phyloP scores from a whole-genome alignment of 495 filamentous ascomycete species.

The Hypoxylon perforatum region DNA sequence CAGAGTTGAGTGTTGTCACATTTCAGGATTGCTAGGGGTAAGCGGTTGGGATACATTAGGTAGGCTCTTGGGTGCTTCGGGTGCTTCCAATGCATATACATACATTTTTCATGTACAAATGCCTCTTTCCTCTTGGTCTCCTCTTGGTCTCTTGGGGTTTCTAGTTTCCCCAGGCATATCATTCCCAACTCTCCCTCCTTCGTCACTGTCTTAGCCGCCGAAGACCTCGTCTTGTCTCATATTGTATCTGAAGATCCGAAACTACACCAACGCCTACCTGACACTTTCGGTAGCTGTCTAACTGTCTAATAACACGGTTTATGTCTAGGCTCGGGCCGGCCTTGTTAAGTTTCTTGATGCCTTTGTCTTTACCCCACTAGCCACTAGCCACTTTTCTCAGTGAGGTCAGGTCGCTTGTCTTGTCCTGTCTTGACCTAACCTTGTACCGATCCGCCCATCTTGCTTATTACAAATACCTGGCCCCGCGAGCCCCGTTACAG shows the following conservation, averaged over 20 bases:
- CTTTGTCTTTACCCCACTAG: slow-evolving; percentile 18
- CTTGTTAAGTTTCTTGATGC: slow-evolving; percentile 19
- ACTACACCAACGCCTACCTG: slow-evolving; percentile 24
- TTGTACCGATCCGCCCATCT: slow-evolving; percentile 20
- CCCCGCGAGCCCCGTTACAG: slow-evolving; percentile 2
- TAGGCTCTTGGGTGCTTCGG: not conserved
- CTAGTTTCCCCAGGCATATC: not conserved
- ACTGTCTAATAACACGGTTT: slow-evolving; percentile 16
- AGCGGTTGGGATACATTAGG: slow-evolving; percentile 20
- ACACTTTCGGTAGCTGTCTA: slow-evolving; percentile 17
- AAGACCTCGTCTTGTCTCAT: slow-evolving; percentile 36
- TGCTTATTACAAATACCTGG: slow-evolving; percentile 20
- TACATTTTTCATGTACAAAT: not conserved
- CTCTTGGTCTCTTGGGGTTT: too few species aligned
- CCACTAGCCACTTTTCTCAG: slow-evolving; percentile 7
- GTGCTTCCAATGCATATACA: not conserved
- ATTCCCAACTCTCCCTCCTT: slow-evolving; percentile 1
- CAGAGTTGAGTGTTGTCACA: slow-evolving; percentile 36
- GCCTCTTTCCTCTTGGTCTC: not conserved
- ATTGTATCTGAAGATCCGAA: slow-evolving; percentile 42
- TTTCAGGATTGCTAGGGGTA: slow-evolving; percentile 21
- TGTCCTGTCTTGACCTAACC: too few species aligned
- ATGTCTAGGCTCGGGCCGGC: slow-evolving; percentile 36
- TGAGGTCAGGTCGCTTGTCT: not conserved
- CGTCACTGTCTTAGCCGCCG: slow-evolving; percentile 40